These are phyloP conservation scores for Sporothrix mexicana DNA, from an alignment of 2,329 filamentous ascomycete genomes.

Conservation along the genomic window DNA sequence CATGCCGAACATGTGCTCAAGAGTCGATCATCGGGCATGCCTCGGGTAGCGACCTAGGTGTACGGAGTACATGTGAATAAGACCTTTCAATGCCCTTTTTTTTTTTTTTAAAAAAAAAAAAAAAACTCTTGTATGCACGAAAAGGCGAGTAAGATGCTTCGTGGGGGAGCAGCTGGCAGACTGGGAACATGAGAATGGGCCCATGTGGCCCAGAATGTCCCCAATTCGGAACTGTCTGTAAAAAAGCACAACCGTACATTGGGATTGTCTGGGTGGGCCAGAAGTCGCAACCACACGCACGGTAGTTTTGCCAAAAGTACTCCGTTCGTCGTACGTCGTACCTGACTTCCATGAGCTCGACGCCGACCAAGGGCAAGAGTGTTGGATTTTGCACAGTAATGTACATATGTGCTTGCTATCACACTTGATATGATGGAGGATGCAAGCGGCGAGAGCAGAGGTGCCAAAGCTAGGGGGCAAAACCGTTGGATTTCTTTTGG, in stretches of 20 bases:
- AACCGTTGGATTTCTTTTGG: conserved; percentile 10
- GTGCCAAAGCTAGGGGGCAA: too few species aligned
- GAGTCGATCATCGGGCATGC: conserved; percentile 7
- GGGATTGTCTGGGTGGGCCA: background rate
- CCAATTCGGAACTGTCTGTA: background rate
- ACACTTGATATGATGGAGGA: background rate
- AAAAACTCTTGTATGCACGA: background rate
- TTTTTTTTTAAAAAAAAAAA: too few species aligned
- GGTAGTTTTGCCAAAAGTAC: background rate
- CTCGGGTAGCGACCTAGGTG: conserved; percentile 6
- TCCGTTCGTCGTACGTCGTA: too few species aligned
- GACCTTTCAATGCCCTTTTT: background rate
- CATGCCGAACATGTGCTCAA: background rate
- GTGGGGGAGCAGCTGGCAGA: background rate
- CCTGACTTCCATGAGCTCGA: background rate
- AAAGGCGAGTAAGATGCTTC: background rate
- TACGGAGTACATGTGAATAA: background rate
- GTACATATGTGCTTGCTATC: too few species aligned
- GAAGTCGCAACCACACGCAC: background rate
- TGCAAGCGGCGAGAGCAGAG: background rate
- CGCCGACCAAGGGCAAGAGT: too few species aligned
- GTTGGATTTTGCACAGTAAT: too few species aligned
- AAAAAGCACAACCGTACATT: conserved; percentile 12
- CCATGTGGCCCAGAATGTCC: too few species aligned
- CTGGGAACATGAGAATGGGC: too few species aligned